phyloP scores from a whole-genome alignment of 305 asterid species.

The Withania somnifera region DNA sequence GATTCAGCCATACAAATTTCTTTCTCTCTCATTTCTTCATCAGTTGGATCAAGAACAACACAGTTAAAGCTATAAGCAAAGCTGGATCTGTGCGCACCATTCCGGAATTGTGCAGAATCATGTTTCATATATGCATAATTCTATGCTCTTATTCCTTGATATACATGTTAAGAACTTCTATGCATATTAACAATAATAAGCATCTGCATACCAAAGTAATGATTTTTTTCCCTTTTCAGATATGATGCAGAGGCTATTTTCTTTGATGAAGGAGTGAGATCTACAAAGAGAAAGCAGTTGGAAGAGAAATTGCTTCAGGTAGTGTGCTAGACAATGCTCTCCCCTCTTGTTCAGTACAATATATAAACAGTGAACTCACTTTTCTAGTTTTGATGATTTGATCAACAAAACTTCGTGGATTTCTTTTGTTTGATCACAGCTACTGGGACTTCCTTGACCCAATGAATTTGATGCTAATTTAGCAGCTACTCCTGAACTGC shows the following conservation, averaged over 20 bases:
- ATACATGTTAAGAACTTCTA: background rate
- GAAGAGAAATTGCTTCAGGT: slow-evolving; percentile 45
- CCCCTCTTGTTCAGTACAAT: background rate
- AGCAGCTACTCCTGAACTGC: background rate
- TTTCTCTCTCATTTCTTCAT: background rate
- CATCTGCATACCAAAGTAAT: background rate
- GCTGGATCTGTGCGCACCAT: background rate
- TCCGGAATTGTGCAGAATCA: background rate
- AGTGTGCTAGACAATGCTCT: background rate
- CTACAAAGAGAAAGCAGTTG: slow-evolving; percentile 32
- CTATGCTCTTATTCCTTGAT: background rate
- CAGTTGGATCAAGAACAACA: background rate
- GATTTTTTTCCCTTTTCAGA: slow-evolving; percentile 13
- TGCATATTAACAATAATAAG: background rate
- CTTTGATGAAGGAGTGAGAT: slow-evolving; percentile 43
- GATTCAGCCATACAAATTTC: background rate
- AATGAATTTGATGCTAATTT: background rate
- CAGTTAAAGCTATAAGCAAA: background rate
- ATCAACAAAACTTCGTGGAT: background rate
- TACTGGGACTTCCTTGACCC: background rate
- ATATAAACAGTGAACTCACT: background rate
- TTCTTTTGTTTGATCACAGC: background rate
- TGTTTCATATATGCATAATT: background rate
- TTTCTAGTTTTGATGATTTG: background rate
- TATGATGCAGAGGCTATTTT: slow-evolving; percentile 42